These are phyloP conservation scores for Xylona heveae DNA, from an alignment of 495 filamentous ascomycete species.

Conservation along the genomic window DNA sequence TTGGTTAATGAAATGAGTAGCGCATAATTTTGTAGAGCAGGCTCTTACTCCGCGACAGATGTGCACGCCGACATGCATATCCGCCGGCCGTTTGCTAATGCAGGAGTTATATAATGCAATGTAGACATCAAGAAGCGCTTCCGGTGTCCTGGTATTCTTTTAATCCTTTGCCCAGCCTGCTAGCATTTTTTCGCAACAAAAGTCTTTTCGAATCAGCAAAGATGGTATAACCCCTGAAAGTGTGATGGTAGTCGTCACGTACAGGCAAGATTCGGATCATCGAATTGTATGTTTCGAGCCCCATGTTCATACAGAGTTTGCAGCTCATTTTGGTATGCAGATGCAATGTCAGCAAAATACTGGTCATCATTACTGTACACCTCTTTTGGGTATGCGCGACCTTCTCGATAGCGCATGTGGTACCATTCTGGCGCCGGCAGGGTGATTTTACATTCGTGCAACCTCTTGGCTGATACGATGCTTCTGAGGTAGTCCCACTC, in stretches of 20 bases:
- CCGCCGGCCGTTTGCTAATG: constrained; percentile 36
- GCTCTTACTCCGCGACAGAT: constrained; percentile 66
- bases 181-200: constrained; percentile 59
- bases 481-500: constrained; percentile 51
- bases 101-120: constrained; percentile 59
- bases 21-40: too few relatives aligned
- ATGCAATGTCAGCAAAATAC: constrained; percentile 56
- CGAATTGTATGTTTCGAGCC: constrained; percentile 49
- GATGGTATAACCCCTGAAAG: too few relatives aligned
- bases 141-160: constrained; percentile 31
- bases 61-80: constrained; percentile 58
- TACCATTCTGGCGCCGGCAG: constrained; percentile 56
- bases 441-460: constrained; percentile 48
- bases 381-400: constrained; percentile 40
- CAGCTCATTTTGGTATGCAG: constrained; percentile 46
- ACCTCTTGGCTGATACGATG: constrained; percentile 32
- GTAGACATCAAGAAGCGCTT: constrained; percentile 51
- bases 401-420: constrained; percentile 51
- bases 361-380: constrained; percentile 44
- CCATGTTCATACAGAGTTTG: constrained; percentile 46
- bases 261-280: constrained; percentile 62
- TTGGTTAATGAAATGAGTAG: too few relatives aligned
- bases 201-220: constrained; percentile 28
- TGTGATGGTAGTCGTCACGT: too few relatives aligned
- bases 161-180: constrained; percentile 38